These are phyloP conservation scores for Diaporthe sp. DNA, from an alignment of 2,329 filamentous ascomycete species.

Conservation along the genomic window DNA sequence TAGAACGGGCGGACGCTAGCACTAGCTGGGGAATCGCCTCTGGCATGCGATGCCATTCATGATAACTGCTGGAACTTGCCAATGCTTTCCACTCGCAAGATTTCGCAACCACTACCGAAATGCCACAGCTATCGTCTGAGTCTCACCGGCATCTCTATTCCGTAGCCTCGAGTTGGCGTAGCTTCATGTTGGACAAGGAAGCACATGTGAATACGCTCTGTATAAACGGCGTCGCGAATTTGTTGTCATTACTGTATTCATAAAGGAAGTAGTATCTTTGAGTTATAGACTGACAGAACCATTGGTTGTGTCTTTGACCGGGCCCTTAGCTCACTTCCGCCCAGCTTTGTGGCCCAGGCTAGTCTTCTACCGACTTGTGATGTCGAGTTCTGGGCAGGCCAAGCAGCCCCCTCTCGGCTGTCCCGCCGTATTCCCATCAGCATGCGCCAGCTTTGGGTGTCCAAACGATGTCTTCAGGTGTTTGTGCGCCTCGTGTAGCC, in stretches of 20 bases:
- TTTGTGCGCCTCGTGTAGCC: background rate
- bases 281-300: background rate
- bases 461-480: background rate
- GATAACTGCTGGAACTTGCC: background rate
- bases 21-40: background rate
- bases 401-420: background rate
- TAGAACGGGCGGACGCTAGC: constrained; percentile 1
- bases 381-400: background rate
- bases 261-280: background rate
- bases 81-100: background rate
- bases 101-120: background rate
- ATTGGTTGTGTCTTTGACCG: background rate
- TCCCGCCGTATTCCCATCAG: background rate
- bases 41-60: background rate
- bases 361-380: no score
- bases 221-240: background rate
- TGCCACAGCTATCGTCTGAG: background rate
- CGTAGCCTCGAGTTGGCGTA: background rate
- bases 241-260: background rate
- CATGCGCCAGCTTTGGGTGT: background rate
- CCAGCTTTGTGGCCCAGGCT: background rate
- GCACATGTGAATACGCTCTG: background rate
- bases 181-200: background rate
- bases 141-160: background rate
- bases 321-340: background rate